Evolutionary conservation across 2,329 filamentous ascomycete genomes (phyloP), one percentile per base, ranked within the genome.

Genomic region (Rhynchosporium agropyri): DNA sequence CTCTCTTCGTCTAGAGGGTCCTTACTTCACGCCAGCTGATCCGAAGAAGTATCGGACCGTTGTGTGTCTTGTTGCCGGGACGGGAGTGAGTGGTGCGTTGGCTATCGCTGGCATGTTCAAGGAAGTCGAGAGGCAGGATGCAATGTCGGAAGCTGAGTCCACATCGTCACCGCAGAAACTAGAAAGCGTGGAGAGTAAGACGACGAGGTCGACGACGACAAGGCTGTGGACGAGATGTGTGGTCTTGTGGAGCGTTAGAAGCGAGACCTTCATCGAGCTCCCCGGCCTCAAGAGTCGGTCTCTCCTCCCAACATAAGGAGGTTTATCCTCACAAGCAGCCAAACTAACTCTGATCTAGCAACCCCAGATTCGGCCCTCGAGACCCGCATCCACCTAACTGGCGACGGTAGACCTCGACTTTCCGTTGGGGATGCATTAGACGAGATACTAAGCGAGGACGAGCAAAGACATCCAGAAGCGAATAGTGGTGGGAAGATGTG

Each of bases 1-100:
- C 13, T 54, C 36, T 31, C 40, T 63, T 3, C 63, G 69, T 20
- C 68, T 71, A 15, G 70, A 71, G 67, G 70, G 70, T 0, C 70
- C 70, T n/a, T 72, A 71, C 58, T 72, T 71, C 63, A 68, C 70
- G 7, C 70, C 70, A 2, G 70, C 69, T 8, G 66, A 71, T 46
- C 71, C 69, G 9, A 45, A 60, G 12, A 51, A 61, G 42, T 73
- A 71, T 57, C 43, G 66, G 12, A 70, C 66, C 9, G 70, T 71
- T 45, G 60, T 73, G 62, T 72, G 55, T 49, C 20, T 65, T 15
- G 63, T 65, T 20, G 60, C 63, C n/a, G 68, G 69, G 38, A 72
- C 70, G 0, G 70, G 70, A 12, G 53, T 70, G 45, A 71, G 65
- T 46, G 69, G 70, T 42, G 71, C 68, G 13, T 58, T 72, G 9